Base-by-base conservation (phyloP, 1,284 basidiomycete species). In the Ganoderma leucocontextum region DNA sequence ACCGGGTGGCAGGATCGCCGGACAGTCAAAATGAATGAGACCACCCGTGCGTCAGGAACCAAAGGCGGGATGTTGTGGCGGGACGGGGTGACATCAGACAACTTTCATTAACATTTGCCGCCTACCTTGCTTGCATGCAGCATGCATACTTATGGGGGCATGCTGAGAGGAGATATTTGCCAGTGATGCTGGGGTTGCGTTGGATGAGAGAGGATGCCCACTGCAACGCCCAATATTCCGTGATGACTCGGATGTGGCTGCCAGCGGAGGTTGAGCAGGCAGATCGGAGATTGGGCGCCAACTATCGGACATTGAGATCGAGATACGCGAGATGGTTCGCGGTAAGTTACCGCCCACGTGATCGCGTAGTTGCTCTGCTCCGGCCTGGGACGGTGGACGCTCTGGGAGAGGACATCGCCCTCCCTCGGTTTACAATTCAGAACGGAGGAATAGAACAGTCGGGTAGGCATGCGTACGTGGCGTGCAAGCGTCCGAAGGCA, bases 311-410 rank as follows among this genome's bases (percentile, higher is more conserved):
- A 69, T 73, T 58, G 44, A 60, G 69, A 72, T 72, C 63, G 35
- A 60, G 69, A 69, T 67, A 70, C 58, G 67, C 69, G 67, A 63
- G 35, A 60, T 22, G 39, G 41, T 64, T 52, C 66, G 61, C 69
- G 66, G 60, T 57, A 52, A 6, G 15, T n/a, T n/a, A n/a, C n/a
- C n/a, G 36, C 2, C 7, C 71, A 72, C 71, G 71, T 72, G 71
- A 72, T 67, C 71, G 71, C 71, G 71, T 70, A 67, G 15, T n/a
- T 35, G 15, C 47, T 49, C n/a, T 49, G 10, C 47, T 49, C 47
- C 47, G 47, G 13, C 47, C 9, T 22, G 44, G 44, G 22, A 49
- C 22, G 9, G 8, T 9, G 47, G 19, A 25, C 47, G n/a, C 29
- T 22, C 47, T 25, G 47, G 47, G 47, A 22, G 47, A 9, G 0